Conservation (phyloP, 768 basidiomycete species). For the Mrakia gelida region DNA sequence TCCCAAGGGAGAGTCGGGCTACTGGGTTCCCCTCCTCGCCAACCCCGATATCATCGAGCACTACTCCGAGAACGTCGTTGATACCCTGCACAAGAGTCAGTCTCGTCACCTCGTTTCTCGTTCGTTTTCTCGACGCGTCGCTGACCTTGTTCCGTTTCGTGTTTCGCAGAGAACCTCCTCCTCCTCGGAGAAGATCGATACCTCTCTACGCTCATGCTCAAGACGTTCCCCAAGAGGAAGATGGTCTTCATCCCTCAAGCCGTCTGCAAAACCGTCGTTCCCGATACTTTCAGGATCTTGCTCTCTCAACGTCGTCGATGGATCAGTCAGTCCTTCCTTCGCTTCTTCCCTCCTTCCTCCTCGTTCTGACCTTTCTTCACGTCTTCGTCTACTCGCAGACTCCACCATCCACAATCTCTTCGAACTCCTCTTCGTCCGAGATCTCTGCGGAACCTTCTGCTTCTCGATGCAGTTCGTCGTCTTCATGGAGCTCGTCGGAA, state of each 20-base stretch:
- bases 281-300: conserved; percentile 88
- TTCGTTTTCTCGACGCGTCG: background rate
- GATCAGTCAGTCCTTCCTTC: conserved; percentile 59
- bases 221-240: conserved; percentile 99
- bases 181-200: conserved; percentile 99
- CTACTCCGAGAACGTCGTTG: conserved; percentile 98
- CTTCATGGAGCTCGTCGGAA: conserved; percentile 95
- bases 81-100: conserved; percentile 87
- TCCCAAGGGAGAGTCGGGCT: conserved; percentile 86
- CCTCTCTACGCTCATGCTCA: conserved; percentile 91
- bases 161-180: conserved; percentile 67
- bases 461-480: conserved; percentile 65
- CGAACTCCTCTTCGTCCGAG: conserved; percentile 89
- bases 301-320: conserved; percentile 95
- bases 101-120: background rate
- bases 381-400: conserved; percentile 43
- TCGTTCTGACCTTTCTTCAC: background rate
- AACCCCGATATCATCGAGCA: conserved; percentile 98
- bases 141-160: background rate
- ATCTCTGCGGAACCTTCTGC: conserved; percentile 99
- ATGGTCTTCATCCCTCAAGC: conserved; percentile 99
- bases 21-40: conserved; percentile 97
- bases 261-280: conserved; percentile 97
- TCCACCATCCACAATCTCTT: conserved; percentile 96
- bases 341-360: background rate